Evolutionary conservation across 768 basidiomycete genomes (phyloP).

Genomic region (Agrocybe pediades): DNA sequence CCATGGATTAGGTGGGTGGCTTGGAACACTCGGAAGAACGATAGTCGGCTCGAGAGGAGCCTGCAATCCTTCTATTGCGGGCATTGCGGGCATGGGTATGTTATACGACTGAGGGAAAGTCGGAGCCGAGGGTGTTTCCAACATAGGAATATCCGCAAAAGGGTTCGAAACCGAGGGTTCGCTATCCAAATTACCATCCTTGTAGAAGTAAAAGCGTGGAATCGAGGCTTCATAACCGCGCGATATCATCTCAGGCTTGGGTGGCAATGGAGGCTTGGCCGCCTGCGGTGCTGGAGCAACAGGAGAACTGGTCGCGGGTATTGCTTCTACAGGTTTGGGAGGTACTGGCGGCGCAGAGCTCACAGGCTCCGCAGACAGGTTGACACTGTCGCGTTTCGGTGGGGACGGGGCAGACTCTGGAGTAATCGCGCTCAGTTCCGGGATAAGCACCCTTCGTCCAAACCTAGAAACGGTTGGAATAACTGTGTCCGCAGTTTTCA

Average conservation of each 20-base stretch:
- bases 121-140: not conserved
- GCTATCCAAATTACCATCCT: not conserved
- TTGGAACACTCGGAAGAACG: conserved; percentile 18
- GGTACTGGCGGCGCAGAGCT: not conserved
- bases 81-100: too few relatives aligned
- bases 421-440: not conserved
- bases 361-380: conserved; percentile 6
- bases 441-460: conserved; percentile 26
- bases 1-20: conserved; percentile 20
- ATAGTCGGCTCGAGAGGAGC: conserved; percentile 1
- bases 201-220: conserved; percentile 11
- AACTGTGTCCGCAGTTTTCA: conserved; percentile 52
- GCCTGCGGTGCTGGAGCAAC: not conserved
- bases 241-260: conserved; percentile 25
- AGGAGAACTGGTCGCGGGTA: not conserved
- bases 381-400: not conserved
- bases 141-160: conserved; percentile 19
- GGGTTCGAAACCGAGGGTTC: conserved; percentile 14
- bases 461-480: conserved; percentile 36
- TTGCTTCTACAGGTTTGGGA: conserved; percentile 17
- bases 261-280: conserved; percentile 13
- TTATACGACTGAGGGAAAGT: too few relatives aligned
- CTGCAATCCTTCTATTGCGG: not conserved
- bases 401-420: not conserved
- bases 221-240: conserved; percentile 21